Percentiles rank a stretch among this genome's conserved stretches.
Evolutionary conservation across 116 monocot genomes (phyloP).

Genomic region (Phalaenopsis hybrid): DNA sequence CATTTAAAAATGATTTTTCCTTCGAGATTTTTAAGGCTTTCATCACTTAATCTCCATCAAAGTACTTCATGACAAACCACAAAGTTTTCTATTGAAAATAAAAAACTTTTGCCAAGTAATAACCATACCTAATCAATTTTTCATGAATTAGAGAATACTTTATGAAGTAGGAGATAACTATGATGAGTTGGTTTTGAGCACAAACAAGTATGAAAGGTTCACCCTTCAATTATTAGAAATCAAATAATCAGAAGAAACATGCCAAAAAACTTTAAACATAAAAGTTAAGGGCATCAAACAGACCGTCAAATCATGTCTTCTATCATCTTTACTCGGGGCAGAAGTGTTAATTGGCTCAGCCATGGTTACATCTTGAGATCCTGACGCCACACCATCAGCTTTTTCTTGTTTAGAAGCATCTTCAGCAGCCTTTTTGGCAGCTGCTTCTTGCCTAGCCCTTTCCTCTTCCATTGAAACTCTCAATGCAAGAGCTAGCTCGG

Average conservation of each 20-base stretch:
- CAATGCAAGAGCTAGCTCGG: slow-evolving; percentile 90
- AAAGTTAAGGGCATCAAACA: background rate
- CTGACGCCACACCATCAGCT: slow-evolving; percentile 40
- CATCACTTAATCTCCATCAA: background rate
- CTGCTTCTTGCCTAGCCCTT: slow-evolving; percentile 94
- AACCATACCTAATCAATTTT: background rate
- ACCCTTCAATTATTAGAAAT: background rate
- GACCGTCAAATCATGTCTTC: slow-evolving; percentile 56
- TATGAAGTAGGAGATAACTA: background rate
- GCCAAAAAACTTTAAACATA: background rate
- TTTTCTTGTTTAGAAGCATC: slow-evolving; percentile 62
- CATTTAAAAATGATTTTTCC: background rate
- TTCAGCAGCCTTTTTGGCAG: slow-evolving; percentile 86
- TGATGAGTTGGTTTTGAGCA: background rate
- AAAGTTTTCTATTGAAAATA: background rate
- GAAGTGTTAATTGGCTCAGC: slow-evolving; percentile 36
- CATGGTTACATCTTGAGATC: slow-evolving; percentile 48
- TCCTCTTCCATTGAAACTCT: slow-evolving; percentile 99
- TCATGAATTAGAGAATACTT: background rate
- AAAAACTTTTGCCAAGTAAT: background rate
- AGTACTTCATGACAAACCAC: background rate
- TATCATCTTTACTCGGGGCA: slow-evolving; percentile 31
- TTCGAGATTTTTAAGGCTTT: background rate
- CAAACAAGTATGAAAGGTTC: background rate
- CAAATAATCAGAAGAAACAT: background rate